These are phyloP conservation scores for Diplodia scrobiculata DNA, from an alignment of 2,329 filamentous ascomycete genomes.

Conservation along the genomic window DNA sequence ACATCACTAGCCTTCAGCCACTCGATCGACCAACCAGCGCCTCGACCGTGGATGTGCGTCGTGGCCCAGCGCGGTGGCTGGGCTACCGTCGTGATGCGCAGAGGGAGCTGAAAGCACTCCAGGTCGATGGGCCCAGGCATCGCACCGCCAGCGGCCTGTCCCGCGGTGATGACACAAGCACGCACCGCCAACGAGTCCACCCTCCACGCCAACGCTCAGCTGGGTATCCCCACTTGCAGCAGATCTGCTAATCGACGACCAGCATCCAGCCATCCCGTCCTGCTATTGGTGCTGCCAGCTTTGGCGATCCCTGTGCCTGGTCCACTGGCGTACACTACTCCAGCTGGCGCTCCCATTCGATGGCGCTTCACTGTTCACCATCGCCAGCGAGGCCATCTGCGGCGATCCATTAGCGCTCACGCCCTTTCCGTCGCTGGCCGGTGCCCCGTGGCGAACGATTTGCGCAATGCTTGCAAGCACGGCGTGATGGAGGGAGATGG, in stretches of 20 bases:
- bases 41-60: slow-evolving; percentile 9
- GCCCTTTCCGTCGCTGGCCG: neutral
- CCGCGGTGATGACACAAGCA: slow-evolving; percentile 6
- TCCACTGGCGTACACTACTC: neutral
- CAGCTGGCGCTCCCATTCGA: neutral
- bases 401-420: neutral
- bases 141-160: slow-evolving; percentile 2
- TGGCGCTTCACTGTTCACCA: neutral
- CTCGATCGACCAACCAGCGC: neutral
- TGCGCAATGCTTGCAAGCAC: neutral
- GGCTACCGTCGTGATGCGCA: neutral
- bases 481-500: neutral
- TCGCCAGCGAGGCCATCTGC: neutral
- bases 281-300: neutral
- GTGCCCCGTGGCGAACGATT: neutral
- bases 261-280: neutral
- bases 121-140: slow-evolving; percentile 1
- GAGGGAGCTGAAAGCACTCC: neutral
- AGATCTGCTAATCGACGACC: slow-evolving; percentile 13
- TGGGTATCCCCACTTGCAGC: neutral
- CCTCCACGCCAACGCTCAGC: neutral
- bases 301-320: slow-evolving; percentile 7
- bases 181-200: neutral
- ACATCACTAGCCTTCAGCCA: slow-evolving; percentile 10
- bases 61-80: neutral